Base-by-base conservation (phyloP, 2,329 filamentous ascomycete genomes). In the Colletotrichum falcatum region DNA sequence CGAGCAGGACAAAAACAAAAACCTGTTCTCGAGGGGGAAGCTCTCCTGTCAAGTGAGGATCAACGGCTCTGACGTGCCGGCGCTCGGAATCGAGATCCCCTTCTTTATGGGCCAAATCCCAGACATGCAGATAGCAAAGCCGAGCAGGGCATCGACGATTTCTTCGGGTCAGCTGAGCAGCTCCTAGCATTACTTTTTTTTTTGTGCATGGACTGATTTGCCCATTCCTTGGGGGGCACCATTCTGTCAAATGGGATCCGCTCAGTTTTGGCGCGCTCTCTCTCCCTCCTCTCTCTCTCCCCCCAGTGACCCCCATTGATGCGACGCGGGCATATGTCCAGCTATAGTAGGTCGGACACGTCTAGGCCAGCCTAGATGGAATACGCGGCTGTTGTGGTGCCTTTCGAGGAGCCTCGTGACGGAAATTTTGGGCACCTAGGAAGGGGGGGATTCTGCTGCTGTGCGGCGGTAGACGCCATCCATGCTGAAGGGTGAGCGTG, bases 281-380 rank as follows among this genome's bases (percentile, higher is more conserved):
- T 16, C 30, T 18, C n/a, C 5, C 7, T 6, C 2, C 12, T 7
- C 26, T 37, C 35, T 37, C 35, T 37, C 35, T 20, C 12, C 8
- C 18, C 6, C 56, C 56, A 42, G 28, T 46, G 18, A 48, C 18
- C 26, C 6, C 56, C 56, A 42, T 44, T 60, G 23, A 65, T 30
- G 33, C 48, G 49, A 30, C 62, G 33, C 67, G 67, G 64, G 63
- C 64, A 59, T 70, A 62, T 70, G 53, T 48, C 67, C 53, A 67
- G 67, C 67, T 67, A 63, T 37, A 70, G 68, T 53, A 68, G 64
- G 55, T 44, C 55, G 46, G 62, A 53, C 56, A 62, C 59, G 51
- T 62, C 33, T 44, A 59, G 64, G 46, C 64, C 64, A 60, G 64
- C 46, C 68, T 71, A 62, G 68, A 71, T 71, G 67, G 68, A 71